phyloP scores from a whole-genome alignment of 1,139 yeast genomes.

The Geotrichum candidum region DNA sequence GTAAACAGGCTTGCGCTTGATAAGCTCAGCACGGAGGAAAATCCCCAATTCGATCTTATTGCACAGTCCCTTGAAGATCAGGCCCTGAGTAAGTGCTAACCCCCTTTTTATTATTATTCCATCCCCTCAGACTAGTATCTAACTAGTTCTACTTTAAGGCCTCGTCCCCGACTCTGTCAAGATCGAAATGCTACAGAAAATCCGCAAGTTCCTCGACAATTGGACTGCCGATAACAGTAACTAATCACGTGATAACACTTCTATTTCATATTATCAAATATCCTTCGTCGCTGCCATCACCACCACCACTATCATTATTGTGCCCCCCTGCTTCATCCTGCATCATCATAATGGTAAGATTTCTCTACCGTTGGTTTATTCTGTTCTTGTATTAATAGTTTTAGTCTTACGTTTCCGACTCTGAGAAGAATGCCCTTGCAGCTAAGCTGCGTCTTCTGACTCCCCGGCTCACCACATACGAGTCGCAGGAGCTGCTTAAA shows the following conservation, averaged over 20 bases:
- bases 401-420: background rate
- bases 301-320: background rate
- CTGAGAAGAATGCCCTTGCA: background rate
- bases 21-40: conserved; percentile 38
- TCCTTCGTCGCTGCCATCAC: background rate
- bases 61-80: conserved; percentile 52
- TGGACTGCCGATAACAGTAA: conserved; percentile 15
- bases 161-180: conserved; percentile 65
- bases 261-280: background rate
- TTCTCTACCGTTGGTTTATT: background rate
- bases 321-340: background rate
- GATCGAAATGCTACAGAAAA: conserved; percentile 51
- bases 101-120: background rate
- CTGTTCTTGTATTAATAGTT: background rate
- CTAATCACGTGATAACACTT: background rate
- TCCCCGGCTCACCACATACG: conserved; percentile 25
- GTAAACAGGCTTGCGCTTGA: conserved; percentile 54
- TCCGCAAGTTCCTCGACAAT: conserved; percentile 55
- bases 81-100: conserved; percentile 47
- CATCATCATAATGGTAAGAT: background rate
- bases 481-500: conserved; percentile 63
- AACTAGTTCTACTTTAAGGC: conserved; percentile 24
- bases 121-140: background rate
- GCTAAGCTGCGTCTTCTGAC: background rate
- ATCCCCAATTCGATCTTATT: conserved; percentile 50